Conservation (phyloP, 1,284 basidiomycete species). For the Exobasidium cylindrosporum region DNA sequence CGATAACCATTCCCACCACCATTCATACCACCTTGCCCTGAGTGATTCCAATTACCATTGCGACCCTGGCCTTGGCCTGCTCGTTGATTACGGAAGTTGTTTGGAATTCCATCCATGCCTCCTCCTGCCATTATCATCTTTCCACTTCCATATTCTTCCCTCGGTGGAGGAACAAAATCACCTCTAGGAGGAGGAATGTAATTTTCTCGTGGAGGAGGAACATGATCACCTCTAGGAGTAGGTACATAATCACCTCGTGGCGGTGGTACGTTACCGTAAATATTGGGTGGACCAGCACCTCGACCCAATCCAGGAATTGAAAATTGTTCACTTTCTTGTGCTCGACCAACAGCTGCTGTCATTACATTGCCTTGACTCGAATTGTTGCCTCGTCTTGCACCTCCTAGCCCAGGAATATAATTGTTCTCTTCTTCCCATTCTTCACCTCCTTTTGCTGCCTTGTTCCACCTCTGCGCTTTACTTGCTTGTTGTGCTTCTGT, state of each 20-base stretch:
- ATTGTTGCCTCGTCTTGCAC: not conserved
- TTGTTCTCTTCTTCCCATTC: conserved; percentile 8
- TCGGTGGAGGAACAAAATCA: not conserved
- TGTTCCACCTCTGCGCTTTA: conserved; percentile 5
- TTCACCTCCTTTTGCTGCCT: conserved; percentile 10
- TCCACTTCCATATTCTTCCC: not conserved
- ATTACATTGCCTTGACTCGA: not conserved
- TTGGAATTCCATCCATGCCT: too few species aligned
- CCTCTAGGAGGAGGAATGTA: not conserved
- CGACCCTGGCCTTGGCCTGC: too few species aligned
- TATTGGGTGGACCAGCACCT: not conserved
- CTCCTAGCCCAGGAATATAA: conserved; percentile 16
- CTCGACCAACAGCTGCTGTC: not conserved
- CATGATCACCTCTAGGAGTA: not conserved
- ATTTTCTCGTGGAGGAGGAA: not conserved
- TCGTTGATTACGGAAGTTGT: too few species aligned
- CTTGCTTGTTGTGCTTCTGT: conserved; percentile 5
- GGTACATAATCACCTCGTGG: not conserved
- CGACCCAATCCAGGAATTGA: not conserved
- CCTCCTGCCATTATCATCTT: too few species aligned
- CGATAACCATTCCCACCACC: too few species aligned
- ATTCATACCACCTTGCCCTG: too few species aligned
- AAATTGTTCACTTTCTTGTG: not conserved
- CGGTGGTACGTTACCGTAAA: not conserved
- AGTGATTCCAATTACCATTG: too few species aligned